phyloP scores from a whole-genome alignment of 805 yeast species.

The Teunomyces gatunensis region DNA sequence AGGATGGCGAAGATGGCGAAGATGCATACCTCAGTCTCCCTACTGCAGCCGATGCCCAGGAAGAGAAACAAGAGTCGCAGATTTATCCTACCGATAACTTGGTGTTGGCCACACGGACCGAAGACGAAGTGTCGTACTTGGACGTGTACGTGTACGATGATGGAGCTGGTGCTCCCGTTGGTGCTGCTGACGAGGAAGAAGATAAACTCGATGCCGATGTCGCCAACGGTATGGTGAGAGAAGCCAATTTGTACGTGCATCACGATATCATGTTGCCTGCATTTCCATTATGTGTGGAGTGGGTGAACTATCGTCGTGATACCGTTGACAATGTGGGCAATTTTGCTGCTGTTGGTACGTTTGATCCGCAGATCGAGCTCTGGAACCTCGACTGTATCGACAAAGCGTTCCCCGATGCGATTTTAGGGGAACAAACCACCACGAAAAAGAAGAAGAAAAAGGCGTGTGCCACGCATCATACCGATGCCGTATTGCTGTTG shows the following conservation, averaged over 20 bases:
- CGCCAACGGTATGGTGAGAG: constrained; percentile 70
- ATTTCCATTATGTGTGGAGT: constrained; percentile 94
- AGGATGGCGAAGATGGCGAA: constrained; percentile 39
- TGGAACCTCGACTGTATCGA: constrained; percentile 95
- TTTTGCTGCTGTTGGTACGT: constrained; percentile 95
- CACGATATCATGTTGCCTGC: constrained; percentile 97
- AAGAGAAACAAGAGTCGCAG: constrained; percentile 81
- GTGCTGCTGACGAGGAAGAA: constrained; percentile 63
- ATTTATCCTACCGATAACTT: constrained; percentile 88
- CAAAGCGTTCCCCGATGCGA: constrained; percentile 90
- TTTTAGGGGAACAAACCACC: constrained; percentile 72
- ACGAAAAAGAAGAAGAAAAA: constrained; percentile 45
- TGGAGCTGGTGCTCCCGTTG: constrained; percentile 79
- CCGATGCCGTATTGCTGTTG: constrained; percentile 88
- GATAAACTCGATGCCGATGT: constrained; percentile 71
- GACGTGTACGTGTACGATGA: constrained; percentile 96
- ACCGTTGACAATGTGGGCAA: constrained; percentile 59
- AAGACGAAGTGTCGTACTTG: constrained; percentile 87
- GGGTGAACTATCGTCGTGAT: constrained; percentile 69
- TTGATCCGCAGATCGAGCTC: constrained; percentile 94
- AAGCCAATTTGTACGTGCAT: constrained; percentile 80
- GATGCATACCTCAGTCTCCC: constrained; percentile 68
- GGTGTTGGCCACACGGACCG: constrained; percentile 89
- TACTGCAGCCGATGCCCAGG: constrained; percentile 58
- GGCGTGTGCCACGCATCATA: constrained; percentile 74